phyloP scores from a whole-genome alignment of 208 protist species.

The Acanthamoeba sp. region DNA sequence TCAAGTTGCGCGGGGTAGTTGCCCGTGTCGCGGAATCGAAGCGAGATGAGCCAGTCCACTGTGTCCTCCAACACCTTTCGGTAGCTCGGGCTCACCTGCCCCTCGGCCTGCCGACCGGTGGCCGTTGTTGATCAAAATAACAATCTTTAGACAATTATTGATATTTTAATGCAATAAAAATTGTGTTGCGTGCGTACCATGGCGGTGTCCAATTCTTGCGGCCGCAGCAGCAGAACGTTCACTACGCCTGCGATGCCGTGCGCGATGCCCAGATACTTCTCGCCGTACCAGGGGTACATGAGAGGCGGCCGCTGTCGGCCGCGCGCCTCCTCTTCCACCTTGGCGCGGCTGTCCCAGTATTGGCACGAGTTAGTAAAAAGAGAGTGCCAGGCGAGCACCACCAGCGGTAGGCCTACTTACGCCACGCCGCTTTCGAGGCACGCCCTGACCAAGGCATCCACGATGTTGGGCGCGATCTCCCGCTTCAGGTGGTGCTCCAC shows the following conservation, averaged over 20 bases:
- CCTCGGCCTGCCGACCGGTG: too few species aligned
- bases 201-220: constrained; percentile 1
- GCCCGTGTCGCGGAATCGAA: background rate
- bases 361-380: background rate
- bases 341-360: background rate
- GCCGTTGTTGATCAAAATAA: too few species aligned
- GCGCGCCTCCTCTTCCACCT: background rate
- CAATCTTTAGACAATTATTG: too few species aligned
- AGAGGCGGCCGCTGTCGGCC: background rate
- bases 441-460: background rate
- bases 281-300: constrained; percentile 63
- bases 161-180: too few species aligned
- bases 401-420: background rate
- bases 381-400: background rate
- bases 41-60: constrained; percentile 34
- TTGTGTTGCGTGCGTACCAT: background rate
- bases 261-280: constrained; percentile 32
- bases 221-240: background rate
- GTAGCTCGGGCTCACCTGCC: background rate
- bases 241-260: constrained; percentile 60
- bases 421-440: constrained; percentile 14
- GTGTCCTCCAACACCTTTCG: background rate
- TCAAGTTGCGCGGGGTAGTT: constrained; percentile 52
- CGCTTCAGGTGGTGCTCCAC: background rate
- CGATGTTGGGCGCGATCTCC: constrained; percentile 22